Conservation (phyloP, 1,139 yeast species). For the Yamadazyma songkhlaensis region DNA sequence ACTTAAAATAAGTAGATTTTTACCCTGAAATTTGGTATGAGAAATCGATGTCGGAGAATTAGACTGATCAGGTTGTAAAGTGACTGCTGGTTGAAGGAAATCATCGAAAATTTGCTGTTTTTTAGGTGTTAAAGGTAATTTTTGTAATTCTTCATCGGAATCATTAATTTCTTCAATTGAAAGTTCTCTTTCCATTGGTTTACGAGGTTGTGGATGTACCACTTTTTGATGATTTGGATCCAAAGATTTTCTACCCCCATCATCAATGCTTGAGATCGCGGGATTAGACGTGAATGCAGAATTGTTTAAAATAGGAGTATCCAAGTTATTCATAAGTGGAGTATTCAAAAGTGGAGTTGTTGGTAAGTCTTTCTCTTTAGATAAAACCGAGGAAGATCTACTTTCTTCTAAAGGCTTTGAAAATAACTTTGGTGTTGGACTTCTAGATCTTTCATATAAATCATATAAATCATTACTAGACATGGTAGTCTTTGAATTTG, state of each 20-base stretch:
- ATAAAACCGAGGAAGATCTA: slow-evolving; percentile 16
- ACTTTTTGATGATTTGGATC: slow-evolving; percentile 3
- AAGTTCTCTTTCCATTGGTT: slow-evolving; percentile 20
- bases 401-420: slow-evolving; percentile 11
- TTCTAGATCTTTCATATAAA: slow-evolving; percentile 20
- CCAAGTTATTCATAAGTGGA: background rate
- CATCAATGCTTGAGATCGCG: background rate
- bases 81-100: slow-evolving; percentile 14
- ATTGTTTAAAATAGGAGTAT: too few species aligned
- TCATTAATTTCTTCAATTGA: slow-evolving; percentile 45
- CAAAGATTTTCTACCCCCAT: slow-evolving; percentile 1
- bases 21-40: slow-evolving; percentile 21
- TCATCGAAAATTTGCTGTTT: slow-evolving; percentile 1
- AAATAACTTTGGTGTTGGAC: slow-evolving; percentile 15
- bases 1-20: slow-evolving; percentile 38
- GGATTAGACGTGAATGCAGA: too few species aligned
- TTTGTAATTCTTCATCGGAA: slow-evolving; percentile 34
- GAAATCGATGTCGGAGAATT: slow-evolving; percentile 11
- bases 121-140: slow-evolving; percentile 2
- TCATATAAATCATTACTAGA: slow-evolving; percentile 13
- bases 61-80: slow-evolving; percentile 5
- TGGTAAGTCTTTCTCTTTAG: slow-evolving; percentile 32
- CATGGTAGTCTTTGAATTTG: background rate
- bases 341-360: slow-evolving; percentile 15
- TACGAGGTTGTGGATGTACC: slow-evolving; percentile 6